Conservation (phyloP, 192 early-diverging fungal genomes). For the Hyaloraphidium curvatum region DNA sequence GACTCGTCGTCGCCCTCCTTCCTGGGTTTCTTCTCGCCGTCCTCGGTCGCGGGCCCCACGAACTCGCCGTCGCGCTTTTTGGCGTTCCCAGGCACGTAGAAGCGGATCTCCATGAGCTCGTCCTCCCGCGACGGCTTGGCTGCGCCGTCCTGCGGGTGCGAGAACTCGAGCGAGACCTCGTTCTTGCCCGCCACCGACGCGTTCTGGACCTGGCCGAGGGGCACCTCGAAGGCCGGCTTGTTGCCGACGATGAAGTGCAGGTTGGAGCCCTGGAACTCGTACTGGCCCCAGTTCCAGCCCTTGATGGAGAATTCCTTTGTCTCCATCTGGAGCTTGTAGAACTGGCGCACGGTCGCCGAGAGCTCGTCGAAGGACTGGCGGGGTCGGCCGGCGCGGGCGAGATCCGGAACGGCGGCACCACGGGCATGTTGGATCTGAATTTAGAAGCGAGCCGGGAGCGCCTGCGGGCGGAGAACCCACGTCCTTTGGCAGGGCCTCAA, state of each 20-base stretch:
- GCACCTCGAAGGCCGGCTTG: constrained; percentile 79
- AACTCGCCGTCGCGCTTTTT: constrained; percentile 26
- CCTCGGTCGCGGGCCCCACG: constrained; percentile 13
- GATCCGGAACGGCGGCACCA: neutral
- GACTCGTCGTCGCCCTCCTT: constrained; percentile 12
- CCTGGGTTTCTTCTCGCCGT: constrained; percentile 11
- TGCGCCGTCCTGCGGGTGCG: constrained; percentile 37
- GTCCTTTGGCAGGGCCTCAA: neutral
- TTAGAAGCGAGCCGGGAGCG: too few relatives aligned
- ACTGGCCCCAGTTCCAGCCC: constrained; percentile 95
- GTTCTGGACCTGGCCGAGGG: constrained; percentile 68
- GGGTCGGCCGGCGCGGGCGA: neutral
- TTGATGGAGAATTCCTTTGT: constrained; percentile 64
- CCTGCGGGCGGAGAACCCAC: neutral
- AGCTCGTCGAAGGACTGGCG: constrained; percentile 68
- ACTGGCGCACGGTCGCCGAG: constrained; percentile 38
- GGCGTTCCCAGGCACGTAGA: constrained; percentile 73
- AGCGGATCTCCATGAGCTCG: constrained; percentile 72
- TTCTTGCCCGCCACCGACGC: constrained; percentile 67
- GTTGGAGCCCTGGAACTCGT: constrained; percentile 53
- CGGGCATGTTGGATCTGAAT: too few relatives aligned
- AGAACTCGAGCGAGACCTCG: constrained; percentile 84
- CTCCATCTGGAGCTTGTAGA: constrained; percentile 61
- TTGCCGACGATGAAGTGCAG: constrained; percentile 67
- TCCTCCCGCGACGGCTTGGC: constrained; percentile 31